Evolutionary conservation across 495 filamentous ascomycete genomes (phyloP), one percentile per base, ranked within the genome.

Genomic region (Penicillium verhagenii): DNA sequence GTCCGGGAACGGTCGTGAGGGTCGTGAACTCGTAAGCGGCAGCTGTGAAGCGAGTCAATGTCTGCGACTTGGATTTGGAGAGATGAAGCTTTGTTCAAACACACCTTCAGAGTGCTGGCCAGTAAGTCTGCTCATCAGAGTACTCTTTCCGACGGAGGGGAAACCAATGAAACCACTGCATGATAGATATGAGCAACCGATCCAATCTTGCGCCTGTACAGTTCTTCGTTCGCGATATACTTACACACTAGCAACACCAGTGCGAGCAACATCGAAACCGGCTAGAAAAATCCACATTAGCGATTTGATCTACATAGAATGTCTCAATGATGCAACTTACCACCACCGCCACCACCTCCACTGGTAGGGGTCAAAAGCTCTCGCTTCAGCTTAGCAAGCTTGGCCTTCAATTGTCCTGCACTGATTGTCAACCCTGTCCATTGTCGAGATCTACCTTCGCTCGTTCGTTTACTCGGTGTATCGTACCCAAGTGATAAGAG

Each of bases 21-120:
- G 94, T 98, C 51, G 94, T 98, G 75, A 98, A 98, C 67, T 98
- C 94, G 72, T 98, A 98, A 31, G 92, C 94, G 29, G 94, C 94
- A 37, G 83, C 94, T 86, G 58, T 18, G 56, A 25, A 26, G 4
- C 35, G 14, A 40, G 56, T 75, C 50, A 69, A n/a, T n/a, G 61
- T 47, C 20, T 42, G 28, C 31, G 44, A 52, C 1, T n/a, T 13
- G 25, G 16, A 35, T 9, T 21, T 6, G 3, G 37, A n/a, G 24
- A 57, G 54, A n/a, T n/a, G n/a, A n/a, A n/a, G 24, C 10, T 16
- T 14, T 48, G 11, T 46, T 33, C 29, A 23, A 16, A 66, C 69
- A 31, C 49, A 84, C 82, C 82, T 80, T 98, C 94, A 4, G 95
- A 97, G 68, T 97, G 92, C 70, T 96, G 92, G 35, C 94, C 94